phyloP scores from a whole-genome alignment of 805 yeast genomes.

The Spathaspora boniae region DNA sequence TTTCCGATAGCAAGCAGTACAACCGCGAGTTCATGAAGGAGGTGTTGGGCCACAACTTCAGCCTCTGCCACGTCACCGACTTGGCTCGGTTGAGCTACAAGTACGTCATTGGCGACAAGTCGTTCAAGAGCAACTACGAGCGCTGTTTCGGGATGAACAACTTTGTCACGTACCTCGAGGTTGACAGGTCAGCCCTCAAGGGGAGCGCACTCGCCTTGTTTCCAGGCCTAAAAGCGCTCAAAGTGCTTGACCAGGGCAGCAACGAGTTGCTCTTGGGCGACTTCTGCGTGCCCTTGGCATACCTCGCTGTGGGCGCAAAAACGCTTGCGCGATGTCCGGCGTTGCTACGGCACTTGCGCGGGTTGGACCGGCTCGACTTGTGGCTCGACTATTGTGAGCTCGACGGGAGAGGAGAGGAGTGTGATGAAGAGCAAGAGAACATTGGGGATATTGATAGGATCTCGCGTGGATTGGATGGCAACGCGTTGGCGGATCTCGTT shows the following conservation, averaged over 20 bases:
- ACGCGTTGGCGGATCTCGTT: constrained; percentile 2
- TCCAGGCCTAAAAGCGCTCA: constrained; percentile 16
- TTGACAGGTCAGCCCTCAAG: constrained; percentile 16
- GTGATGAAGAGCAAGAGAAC: too few species aligned
- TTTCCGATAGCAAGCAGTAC: constrained; percentile 16
- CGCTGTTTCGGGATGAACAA: constrained; percentile 13
- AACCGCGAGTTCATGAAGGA: constrained; percentile 19
- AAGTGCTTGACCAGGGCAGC: constrained; percentile 17
- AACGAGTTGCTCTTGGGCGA: not conserved
- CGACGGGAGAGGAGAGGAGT: too few species aligned
- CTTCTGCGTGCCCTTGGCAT: constrained; percentile 5
- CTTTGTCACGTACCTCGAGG: constrained; percentile 21
- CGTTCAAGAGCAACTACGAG: constrained; percentile 16
- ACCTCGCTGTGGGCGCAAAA: constrained; percentile 17
- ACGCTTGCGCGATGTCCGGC: constrained; percentile 6
- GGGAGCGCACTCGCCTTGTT: constrained; percentile 16
- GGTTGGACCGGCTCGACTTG: constrained; percentile 7
- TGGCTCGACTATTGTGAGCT: constrained; percentile 7
- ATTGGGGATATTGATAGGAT: constrained; percentile 1
- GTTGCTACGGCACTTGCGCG: not conserved
- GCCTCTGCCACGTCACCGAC: constrained; percentile 16
- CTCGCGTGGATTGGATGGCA: not conserved
- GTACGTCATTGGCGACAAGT: constrained; percentile 12
- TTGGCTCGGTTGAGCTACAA: constrained; percentile 18
- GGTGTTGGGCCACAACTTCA: constrained; percentile 13